Evolutionary conservation across 768 basidiomycete genomes (phyloP).

Genomic region (Strobilomyces confusus): DNA sequence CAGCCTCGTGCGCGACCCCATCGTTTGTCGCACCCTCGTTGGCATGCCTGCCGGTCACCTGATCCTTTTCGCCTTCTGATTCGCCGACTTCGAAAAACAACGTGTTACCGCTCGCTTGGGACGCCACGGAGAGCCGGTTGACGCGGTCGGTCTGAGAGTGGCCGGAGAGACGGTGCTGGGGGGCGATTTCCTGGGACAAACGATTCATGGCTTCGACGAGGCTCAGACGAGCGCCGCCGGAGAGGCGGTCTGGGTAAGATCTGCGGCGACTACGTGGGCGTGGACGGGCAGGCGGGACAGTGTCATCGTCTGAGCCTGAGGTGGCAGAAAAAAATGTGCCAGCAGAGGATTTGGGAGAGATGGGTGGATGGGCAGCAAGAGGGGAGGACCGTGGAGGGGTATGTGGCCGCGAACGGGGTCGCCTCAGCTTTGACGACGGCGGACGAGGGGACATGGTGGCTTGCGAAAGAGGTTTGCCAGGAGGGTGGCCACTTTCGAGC

Average conservation of each 20-base stretch:
- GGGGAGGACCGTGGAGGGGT: slow-evolving; percentile 16
- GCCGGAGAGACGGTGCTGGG: slow-evolving; percentile 1
- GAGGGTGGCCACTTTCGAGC: not conserved
- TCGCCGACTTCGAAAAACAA: slow-evolving; percentile 24
- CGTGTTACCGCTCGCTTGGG: slow-evolving; percentile 26
- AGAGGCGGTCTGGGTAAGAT: slow-evolving; percentile 26
- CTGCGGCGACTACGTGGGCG: slow-evolving; percentile 18
- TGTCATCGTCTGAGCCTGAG: slow-evolving; percentile 19
- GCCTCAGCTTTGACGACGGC: slow-evolving; percentile 5
- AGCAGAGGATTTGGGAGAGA: slow-evolving; percentile 28
- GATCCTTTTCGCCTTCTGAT: not conserved
- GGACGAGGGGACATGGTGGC: slow-evolving; percentile 4
- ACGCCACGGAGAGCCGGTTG: slow-evolving; percentile 23
- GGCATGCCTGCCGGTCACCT: not conserved
- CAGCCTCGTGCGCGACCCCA: not conserved
- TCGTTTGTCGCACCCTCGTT: not conserved
- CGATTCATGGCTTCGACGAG: slow-evolving; percentile 27
- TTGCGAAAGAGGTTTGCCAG: slow-evolving; percentile 2
- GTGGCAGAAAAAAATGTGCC: slow-evolving; percentile 24
- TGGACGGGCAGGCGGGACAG: slow-evolving; percentile 8
- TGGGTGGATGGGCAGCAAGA: slow-evolving; percentile 6
- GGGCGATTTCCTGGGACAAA: slow-evolving; percentile 17
- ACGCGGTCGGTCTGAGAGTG: slow-evolving; percentile 3
- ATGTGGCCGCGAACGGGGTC: slow-evolving; percentile 17
- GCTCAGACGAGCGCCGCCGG: slow-evolving; percentile 21